These are phyloP conservation scores for Myriosclerotinia duriaeana DNA, from an alignment of 2,329 filamentous ascomycete species.

Conservation along the genomic window DNA sequence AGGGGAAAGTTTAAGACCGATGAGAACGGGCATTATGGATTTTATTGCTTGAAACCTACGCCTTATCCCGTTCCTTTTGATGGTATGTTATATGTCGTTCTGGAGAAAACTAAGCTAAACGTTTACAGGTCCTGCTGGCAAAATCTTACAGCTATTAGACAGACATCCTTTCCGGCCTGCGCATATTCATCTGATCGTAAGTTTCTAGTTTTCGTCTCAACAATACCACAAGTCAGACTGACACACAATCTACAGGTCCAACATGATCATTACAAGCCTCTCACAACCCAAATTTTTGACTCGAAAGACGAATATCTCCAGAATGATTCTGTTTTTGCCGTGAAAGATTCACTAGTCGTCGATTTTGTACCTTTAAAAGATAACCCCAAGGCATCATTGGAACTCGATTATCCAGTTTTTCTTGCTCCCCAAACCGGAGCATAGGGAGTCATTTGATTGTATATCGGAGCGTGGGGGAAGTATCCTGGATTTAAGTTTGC, in stretches of 20 bases:
- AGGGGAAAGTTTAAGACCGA: constrained; percentile 62
- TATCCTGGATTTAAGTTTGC: background rate
- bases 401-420: constrained; percentile 39
- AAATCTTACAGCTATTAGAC: constrained; percentile 57
- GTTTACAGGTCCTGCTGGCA: constrained; percentile 53
- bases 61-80: constrained; percentile 41
- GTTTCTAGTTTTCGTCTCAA: constrained; percentile 28
- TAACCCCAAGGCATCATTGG: constrained; percentile 40
- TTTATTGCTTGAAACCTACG: constrained; percentile 51
- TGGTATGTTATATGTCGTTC: constrained; percentile 29
- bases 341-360: constrained; percentile 53
- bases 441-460: background rate
- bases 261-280: constrained; percentile 55
- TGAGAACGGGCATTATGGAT: constrained; percentile 54
- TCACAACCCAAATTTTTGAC: constrained; percentile 78
- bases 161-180: constrained; percentile 61
- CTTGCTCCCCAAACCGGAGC: constrained; percentile 25
- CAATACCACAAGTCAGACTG: background rate
- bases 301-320: constrained; percentile 62
- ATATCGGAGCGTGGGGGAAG: background rate
- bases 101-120: constrained; percentile 19
- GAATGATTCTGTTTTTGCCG: constrained; percentile 52
- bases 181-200: constrained; percentile 62
- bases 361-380: constrained; percentile 50
- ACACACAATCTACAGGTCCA: constrained; percentile 26